Evolutionary conservation across 1,139 yeast genomes (phyloP), one percentile per base, ranked within the genome.

Genomic region (Yamadazyma atmosphaerica): DNA sequence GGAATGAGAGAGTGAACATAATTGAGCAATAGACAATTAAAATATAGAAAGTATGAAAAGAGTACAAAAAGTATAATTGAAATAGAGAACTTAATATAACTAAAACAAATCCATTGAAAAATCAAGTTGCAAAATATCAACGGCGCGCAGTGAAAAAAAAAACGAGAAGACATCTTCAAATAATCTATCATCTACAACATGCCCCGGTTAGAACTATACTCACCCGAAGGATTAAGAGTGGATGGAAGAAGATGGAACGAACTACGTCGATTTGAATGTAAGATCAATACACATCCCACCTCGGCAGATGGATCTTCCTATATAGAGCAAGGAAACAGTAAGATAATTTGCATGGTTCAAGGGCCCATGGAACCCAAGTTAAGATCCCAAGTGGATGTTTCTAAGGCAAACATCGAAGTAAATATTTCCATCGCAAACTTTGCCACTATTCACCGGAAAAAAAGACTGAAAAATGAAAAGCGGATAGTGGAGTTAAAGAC

Each of bases 241-340:
- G 98, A 92, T 55, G 98, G 98, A 3, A 79, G 98, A 55, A 74
- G 98, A 50, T 89, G 95, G 92, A 88, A 90, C 54, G 98, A 92
- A 59, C 70, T 90, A 35, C 81, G 98, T 39, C 74, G 83, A 29
- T 87, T 92, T 54, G 80, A 79, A 32, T 86, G 96, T 55, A 77
- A 81, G 22, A 79, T 87, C 44, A 87, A 88, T 54, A 88, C 97
- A 1, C 97, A 90, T 55, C 90, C 96, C 8, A 79, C 76, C 51
- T 79, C 95, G 1, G 77, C 92, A 3, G 98, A 92, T 60, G 98
- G 98, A 4, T 89, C 97, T 2, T 82, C 97, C 1, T 86, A 83
- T 51, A 81, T 92, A 15, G 95, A 90, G 60, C 95, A 86, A 63
- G 98, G 99, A 18, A 86, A 88, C 50, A 83, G 97, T 34, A 88